Evolutionary conservation across 2,329 filamentous ascomycete species (phyloP).

Genomic region (Lecanosticta acicola): DNA sequence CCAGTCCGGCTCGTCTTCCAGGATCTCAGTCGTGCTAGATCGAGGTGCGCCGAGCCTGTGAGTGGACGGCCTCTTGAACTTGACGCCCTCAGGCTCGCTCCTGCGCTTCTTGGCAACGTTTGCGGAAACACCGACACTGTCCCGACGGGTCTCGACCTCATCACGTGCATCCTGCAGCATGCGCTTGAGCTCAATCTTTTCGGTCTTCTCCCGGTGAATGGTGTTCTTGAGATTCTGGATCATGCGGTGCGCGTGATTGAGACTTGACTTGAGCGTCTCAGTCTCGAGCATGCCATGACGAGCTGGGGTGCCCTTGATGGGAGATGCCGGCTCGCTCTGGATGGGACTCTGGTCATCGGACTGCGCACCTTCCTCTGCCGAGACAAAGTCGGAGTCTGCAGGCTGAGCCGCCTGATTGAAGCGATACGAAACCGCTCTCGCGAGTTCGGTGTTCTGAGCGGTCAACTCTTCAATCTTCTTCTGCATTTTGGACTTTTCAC

Average conservation of each 20-base stretch:
- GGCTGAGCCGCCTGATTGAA: slow-evolving; percentile 36
- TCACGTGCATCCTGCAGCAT: slow-evolving; percentile 94
- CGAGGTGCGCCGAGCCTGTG: slow-evolving; percentile 69
- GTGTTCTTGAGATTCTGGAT: slow-evolving; percentile 94
- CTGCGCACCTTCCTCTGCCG: slow-evolving; percentile 56
- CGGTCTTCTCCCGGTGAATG: slow-evolving; percentile 95
- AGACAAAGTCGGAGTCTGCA: slow-evolving; percentile 45
- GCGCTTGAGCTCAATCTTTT: slow-evolving; percentile 91
- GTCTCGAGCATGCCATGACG: slow-evolving; percentile 88
- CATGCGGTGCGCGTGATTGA: slow-evolving; percentile 90
- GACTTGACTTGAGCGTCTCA: slow-evolving; percentile 88
- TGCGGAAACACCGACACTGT: slow-evolving; percentile 36
- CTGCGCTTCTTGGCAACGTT: slow-evolving; percentile 53
- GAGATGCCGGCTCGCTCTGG: slow-evolving; percentile 83
- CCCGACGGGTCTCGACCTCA: slow-evolving; percentile 65
- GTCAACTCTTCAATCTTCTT: slow-evolving; percentile 83
- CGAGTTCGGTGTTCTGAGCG: slow-evolving; percentile 84
- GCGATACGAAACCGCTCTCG: slow-evolving; percentile 72
- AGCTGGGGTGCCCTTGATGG: slow-evolving; percentile 76
- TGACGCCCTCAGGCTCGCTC: slow-evolving; percentile 52
- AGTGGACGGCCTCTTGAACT: slow-evolving; percentile 72
- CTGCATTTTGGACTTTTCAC: slow-evolving; percentile 71
- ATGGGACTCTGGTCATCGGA: slow-evolving; percentile 63
- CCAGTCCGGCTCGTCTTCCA: slow-evolving; percentile 82
- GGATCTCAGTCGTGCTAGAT: slow-evolving; percentile 67